phyloP scores from a whole-genome alignment of 768 basidiomycete species.

The Boletus patriciae region DNA sequence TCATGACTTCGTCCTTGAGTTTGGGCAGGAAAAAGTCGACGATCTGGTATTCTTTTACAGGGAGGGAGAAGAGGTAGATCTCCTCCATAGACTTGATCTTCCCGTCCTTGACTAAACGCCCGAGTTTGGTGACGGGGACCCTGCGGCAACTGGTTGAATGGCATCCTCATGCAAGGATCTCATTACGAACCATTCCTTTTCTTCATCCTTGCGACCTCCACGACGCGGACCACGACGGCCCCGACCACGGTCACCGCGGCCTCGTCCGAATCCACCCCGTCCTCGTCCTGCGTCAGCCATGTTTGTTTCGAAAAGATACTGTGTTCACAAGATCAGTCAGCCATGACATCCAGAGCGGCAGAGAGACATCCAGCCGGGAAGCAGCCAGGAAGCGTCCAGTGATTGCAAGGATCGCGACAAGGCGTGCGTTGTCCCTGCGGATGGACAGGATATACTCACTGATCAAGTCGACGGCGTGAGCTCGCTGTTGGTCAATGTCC shows the following conservation, averaged over 20 bases:
- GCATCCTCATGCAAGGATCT: background rate
- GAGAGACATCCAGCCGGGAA: constrained; percentile 51
- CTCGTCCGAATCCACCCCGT: constrained; percentile 89
- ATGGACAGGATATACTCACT: constrained; percentile 34
- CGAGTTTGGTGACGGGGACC: constrained; percentile 98
- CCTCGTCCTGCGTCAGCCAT: constrained; percentile 94
- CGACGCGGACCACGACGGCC: constrained; percentile 83
- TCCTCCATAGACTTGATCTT: constrained; percentile 99
- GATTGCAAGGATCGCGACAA: background rate
- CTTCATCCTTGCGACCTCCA: constrained; percentile 98
- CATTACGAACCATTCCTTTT: constrained; percentile 91
- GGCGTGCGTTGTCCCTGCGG: background rate
- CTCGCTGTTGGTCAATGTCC: constrained; percentile 14
- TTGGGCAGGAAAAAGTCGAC: constrained; percentile 99
- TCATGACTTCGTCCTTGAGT: constrained; percentile 99
- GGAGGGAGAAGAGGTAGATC: constrained; percentile 99
- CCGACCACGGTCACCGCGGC: constrained; percentile 67
- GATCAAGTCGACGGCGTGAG: constrained; percentile 30
- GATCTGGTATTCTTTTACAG: constrained; percentile 99
- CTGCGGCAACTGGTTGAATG: constrained; percentile 40
- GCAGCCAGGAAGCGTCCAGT: background rate
- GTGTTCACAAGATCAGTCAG: constrained; percentile 26
- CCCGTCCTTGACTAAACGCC: constrained; percentile 98
- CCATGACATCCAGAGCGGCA: constrained; percentile 42
- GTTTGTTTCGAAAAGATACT: constrained; percentile 28